Percentiles rank a stretch among this genome's conserved stretches.
Evolutionary conservation across 345 rosid species (phyloP).

Genomic region (Gossypium longicalyx): DNA sequence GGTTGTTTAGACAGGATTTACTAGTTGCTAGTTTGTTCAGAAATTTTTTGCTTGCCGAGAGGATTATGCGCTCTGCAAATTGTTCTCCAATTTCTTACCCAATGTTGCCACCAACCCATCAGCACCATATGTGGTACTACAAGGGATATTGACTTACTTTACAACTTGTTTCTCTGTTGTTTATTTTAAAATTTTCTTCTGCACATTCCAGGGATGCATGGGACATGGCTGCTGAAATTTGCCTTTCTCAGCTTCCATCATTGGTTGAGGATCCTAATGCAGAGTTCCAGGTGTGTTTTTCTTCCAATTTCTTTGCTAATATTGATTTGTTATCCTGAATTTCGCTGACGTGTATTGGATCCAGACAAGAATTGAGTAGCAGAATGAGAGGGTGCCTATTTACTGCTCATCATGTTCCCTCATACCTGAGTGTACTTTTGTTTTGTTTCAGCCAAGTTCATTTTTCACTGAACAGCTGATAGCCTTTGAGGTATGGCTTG

Average conservation of each 20-base stretch:
- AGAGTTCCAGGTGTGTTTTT: conserved; percentile 75
- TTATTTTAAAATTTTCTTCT: conserved; percentile 12
- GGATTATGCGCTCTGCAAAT: conserved; percentile 98
- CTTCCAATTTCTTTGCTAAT: neutral
- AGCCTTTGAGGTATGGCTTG: conserved; percentile 99
- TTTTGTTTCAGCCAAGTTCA: conserved; percentile 74
- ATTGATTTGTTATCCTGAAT: neutral
- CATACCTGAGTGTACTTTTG: conserved; percentile 6
- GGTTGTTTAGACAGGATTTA: conserved; percentile 94
- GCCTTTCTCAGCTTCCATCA: conserved; percentile 96
- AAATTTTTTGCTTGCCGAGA: conserved; percentile 95
- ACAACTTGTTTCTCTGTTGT: neutral
- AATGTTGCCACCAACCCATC: conserved; percentile 95
- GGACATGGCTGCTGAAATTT: conserved; percentile 99
- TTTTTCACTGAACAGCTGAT: conserved; percentile 95
- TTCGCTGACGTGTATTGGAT: neutral
- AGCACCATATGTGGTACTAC: conserved; percentile 98
- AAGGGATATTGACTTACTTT: conserved; percentile 17
- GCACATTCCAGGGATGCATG: conserved; percentile 86
- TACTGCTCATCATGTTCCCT: neutral
- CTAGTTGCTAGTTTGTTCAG: conserved; percentile 96
- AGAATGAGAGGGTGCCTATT: neutral
- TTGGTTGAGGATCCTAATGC: conserved; percentile 75
- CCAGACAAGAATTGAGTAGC: neutral
- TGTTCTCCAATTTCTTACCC: conserved; percentile 98